Evolutionary conservation across 2,329 filamentous ascomycete genomes (phyloP).

Genomic region (Fusarium udum): DNA sequence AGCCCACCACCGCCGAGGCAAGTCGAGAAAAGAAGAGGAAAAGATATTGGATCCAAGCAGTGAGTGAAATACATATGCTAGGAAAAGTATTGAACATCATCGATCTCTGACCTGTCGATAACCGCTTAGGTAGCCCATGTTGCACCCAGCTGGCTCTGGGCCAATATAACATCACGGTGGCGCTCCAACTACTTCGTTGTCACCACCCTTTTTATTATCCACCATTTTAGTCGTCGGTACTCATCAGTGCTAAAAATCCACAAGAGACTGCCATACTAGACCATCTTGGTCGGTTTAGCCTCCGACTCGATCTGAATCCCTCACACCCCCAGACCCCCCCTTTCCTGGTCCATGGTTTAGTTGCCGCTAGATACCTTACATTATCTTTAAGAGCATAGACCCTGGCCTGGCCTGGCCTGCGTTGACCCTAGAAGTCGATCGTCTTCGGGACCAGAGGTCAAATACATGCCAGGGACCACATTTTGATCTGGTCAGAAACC

Average conservation of each 20-base stretch:
- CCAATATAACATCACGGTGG: constrained; percentile 41
- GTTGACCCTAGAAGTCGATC: constrained; percentile 41
- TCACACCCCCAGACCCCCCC: constrained; percentile 34
- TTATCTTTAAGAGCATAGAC: constrained; percentile 38
- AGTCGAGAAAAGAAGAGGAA: constrained; percentile 10
- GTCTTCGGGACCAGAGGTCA: constrained; percentile 35
- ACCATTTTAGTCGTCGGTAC: constrained; percentile 41
- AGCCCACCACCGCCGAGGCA: constrained; percentile 6
- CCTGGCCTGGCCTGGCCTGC: constrained; percentile 41
- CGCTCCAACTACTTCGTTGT: constrained; percentile 36
- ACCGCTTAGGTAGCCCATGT: constrained; percentile 26
- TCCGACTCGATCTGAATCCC: constrained; percentile 30
- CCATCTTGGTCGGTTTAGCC: constrained; percentile 32
- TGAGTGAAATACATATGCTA: neutral
- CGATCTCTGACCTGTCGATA: constrained; percentile 36
- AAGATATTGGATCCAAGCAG: neutral
- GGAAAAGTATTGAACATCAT: constrained; percentile 14
- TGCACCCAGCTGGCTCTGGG: constrained; percentile 29
- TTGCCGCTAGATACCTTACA: constrained; percentile 39
- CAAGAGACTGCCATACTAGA: constrained; percentile 29
- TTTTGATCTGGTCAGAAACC: constrained; percentile 13
- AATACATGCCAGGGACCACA: constrained; percentile 40
- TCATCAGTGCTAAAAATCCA: constrained; percentile 36
- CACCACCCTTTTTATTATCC: constrained; percentile 38
- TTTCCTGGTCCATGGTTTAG: constrained; percentile 39